phyloP scores from a whole-genome alignment of 768 basidiomycete species.

The Rhizopogon rudus region DNA sequence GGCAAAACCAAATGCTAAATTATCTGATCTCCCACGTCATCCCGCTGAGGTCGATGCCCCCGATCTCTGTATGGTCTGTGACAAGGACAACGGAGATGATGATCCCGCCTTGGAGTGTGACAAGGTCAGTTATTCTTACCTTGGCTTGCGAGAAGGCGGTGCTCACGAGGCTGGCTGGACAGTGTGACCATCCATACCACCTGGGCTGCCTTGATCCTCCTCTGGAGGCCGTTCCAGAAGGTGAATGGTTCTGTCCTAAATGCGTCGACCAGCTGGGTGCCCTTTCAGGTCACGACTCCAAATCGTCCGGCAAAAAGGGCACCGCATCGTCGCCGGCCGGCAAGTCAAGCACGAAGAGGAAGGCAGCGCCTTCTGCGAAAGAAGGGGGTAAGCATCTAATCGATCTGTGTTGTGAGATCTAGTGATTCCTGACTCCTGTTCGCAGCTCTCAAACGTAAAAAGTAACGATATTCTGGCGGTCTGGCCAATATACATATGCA shows the following conservation, averaged over 20 bases:
- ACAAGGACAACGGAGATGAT: conserved; percentile 64
- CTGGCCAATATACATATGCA: not conserved
- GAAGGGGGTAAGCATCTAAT: conserved; percentile 30
- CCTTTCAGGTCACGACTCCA: conserved; percentile 18
- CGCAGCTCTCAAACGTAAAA: conserved; percentile 1
- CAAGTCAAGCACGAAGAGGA: conserved; percentile 38
- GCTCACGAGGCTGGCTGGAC: not conserved
- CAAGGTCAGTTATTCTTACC: conserved; percentile 48
- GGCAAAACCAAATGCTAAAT: conserved; percentile 66
- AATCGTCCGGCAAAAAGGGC: conserved; percentile 13
- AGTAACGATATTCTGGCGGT: not conserved
- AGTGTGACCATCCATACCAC: conserved; percentile 93
- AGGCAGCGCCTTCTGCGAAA: conserved; percentile 33
- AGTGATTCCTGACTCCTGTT: conserved; percentile 14
- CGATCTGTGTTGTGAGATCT: conserved; percentile 9
- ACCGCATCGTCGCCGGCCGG: conserved; percentile 11
- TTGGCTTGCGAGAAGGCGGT: not conserved
- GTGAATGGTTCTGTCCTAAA: conserved; percentile 88
- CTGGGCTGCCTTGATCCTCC: conserved; percentile 78
- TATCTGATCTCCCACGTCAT: conserved; percentile 76
- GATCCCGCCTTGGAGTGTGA: conserved; percentile 84
- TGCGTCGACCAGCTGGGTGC: conserved; percentile 60
- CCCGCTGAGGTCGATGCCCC: conserved; percentile 70
- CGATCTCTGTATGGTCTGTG: conserved; percentile 67
- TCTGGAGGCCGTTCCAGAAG: conserved; percentile 70